Conservation (phyloP, 2,329 filamentous ascomycete genomes). For the Diaporthe sp. region DNA sequence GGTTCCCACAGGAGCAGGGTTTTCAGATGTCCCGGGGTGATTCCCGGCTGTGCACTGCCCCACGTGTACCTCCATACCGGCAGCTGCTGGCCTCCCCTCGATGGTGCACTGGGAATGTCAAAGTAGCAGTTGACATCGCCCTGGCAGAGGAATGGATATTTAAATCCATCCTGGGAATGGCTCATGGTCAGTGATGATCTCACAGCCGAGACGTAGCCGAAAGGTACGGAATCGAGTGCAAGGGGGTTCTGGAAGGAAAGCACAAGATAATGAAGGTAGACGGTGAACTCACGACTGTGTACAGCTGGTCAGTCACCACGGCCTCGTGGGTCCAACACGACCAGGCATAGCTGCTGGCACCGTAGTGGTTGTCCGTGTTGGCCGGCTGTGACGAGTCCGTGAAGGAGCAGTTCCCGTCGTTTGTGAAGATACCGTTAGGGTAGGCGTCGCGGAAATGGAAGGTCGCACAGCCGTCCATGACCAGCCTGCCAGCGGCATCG, state of each 20-base stretch:
- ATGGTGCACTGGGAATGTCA: slow-evolving; percentile 32
- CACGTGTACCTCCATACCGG: slow-evolving; percentile 34
- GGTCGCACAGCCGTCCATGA: slow-evolving; percentile 36
- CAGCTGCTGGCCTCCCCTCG: slow-evolving; percentile 2
- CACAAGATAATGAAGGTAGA: not conserved
- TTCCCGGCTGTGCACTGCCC: slow-evolving; percentile 23
- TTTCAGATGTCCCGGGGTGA: slow-evolving; percentile 36
- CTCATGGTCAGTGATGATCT: slow-evolving; percentile 2
- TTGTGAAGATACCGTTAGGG: slow-evolving; percentile 15
- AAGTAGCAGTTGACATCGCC: slow-evolving; percentile 36
- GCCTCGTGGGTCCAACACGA: slow-evolving; percentile 33
- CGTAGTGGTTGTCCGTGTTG: slow-evolving; percentile 35
- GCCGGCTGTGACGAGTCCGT: slow-evolving; percentile 26
- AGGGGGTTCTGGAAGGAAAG: not conserved
- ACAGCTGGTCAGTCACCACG: slow-evolving; percentile 22
- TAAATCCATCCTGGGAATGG: slow-evolving; percentile 11
- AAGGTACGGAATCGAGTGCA: not conserved
- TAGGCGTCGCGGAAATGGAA: slow-evolving; percentile 18
- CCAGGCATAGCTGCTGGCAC: slow-evolving; percentile 25
- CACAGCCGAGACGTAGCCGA: not conserved
- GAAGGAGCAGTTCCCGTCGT: slow-evolving; percentile 38
- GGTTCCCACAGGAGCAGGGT: slow-evolving; percentile 34
- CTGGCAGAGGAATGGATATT: slow-evolving; percentile 32
- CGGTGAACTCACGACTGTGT: slow-evolving; percentile 33
- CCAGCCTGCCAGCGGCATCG: slow-evolving; percentile 32